Percentiles rank a stretch among this genome's conserved stretches.
Conservation (phyloP, 306 rosid genomes). For the Castanea mollissima region DNA sequence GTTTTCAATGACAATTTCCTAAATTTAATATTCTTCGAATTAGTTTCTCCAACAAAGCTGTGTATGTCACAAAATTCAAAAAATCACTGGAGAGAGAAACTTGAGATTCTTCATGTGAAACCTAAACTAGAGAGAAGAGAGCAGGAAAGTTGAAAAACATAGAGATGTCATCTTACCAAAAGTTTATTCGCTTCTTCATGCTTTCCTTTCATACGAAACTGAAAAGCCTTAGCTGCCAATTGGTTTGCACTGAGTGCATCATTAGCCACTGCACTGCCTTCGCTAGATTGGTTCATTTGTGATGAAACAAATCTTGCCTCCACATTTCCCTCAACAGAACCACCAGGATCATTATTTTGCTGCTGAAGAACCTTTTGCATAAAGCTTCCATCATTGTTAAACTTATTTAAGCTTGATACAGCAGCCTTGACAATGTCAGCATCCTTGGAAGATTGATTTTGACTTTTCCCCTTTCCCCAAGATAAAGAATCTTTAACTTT, state of each 20-base stretch:
- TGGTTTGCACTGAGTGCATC: slow-evolving; percentile 76
- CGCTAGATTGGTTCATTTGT: slow-evolving; percentile 31
- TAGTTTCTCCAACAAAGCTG: neutral
- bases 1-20: neutral
- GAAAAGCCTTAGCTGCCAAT: slow-evolving; percentile 96
- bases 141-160: neutral
- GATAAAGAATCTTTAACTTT: slow-evolving; percentile 67
- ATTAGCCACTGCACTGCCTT: slow-evolving; percentile 29
- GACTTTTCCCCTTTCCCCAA: slow-evolving; percentile 68
- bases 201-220: slow-evolving; percentile 88
- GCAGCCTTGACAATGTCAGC: slow-evolving; percentile 63
- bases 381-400: slow-evolving; percentile 73
- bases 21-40: neutral
- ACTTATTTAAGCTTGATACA: slow-evolving; percentile 68
- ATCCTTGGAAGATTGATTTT: slow-evolving; percentile 37
- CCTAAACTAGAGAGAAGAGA: neutral
- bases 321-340: slow-evolving; percentile 34
- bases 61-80: neutral
- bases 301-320: slow-evolving; percentile 28
- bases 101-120: neutral
- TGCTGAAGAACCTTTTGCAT: slow-evolving; percentile 39
- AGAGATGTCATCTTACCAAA: slow-evolving; percentile 45
- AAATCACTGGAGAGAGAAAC: neutral
- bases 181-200: slow-evolving; percentile 83
- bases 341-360: slow-evolving; percentile 33